phyloP scores from a whole-genome alignment of 257 asterid genomes.

The Eustoma russellianum region DNA sequence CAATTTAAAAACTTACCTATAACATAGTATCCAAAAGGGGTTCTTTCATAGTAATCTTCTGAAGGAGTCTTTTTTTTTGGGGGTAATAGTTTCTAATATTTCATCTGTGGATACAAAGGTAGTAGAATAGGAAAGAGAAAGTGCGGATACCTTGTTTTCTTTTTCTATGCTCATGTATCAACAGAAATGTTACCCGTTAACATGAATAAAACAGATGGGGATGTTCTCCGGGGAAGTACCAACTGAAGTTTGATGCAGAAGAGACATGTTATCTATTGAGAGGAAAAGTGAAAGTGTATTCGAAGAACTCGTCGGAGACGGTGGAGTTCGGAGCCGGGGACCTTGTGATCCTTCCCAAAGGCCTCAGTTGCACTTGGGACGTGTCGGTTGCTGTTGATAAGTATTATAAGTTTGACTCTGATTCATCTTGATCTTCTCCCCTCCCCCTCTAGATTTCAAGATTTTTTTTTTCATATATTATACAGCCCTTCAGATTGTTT shows the following conservation, averaged over 20 bases:
- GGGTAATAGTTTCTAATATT: no score
- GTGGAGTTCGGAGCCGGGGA: conserved; percentile 81
- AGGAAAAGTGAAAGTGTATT: conserved; percentile 67
- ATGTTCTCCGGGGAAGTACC: conserved; percentile 77
- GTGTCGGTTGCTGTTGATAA: conserved; percentile 67
- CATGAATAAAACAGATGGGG: conserved; percentile 49
- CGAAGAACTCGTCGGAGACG: conserved; percentile 39
- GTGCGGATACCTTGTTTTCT: neutral
- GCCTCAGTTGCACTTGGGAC: conserved; percentile 93
- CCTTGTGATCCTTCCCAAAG: conserved; percentile 71
- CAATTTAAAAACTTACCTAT: no score
- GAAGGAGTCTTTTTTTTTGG: no score
- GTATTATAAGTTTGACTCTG: conserved; percentile 65
- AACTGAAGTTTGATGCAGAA: conserved; percentile 65
- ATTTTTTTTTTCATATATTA: neutral
- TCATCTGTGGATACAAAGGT: neutral
- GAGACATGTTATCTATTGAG: conserved; percentile 71
- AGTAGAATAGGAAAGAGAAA: no score
- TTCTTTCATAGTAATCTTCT: no score
- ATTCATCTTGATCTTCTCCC: neutral
- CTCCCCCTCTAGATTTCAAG: no score
- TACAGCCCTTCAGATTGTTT: neutral
- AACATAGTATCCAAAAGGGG: no score
- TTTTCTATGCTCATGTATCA: neutral
- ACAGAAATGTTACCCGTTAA: no score